Percentiles rank a stretch among this genome's conserved stretches.
Conservation (phyloP, 805 yeast species). For the Cyberlindnera suaveolens region DNA sequence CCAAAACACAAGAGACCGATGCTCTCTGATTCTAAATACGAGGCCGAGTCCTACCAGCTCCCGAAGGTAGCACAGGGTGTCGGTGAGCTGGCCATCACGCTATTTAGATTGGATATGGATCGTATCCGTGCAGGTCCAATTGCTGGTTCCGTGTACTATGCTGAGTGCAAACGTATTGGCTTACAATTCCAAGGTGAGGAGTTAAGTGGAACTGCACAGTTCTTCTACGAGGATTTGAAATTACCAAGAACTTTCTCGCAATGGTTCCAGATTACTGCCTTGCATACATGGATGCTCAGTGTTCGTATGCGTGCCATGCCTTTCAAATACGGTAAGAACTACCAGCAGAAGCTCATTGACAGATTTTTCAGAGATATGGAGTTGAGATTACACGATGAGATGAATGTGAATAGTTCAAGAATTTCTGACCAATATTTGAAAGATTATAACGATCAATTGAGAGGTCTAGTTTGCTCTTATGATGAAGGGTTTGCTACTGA, state of each 20-base stretch:
- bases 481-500: constrained; percentile 87
- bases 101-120: constrained; percentile 83
- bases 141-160: constrained; percentile 84
- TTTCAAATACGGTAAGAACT: constrained; percentile 76
- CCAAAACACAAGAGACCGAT: constrained; percentile 28
- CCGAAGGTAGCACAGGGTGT: constrained; percentile 48
- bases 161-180: constrained; percentile 82
- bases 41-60: constrained; percentile 30
- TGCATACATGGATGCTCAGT: constrained; percentile 90
- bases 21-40: constrained; percentile 33
- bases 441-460: constrained; percentile 83
- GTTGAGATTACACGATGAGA: constrained; percentile 73
- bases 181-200: constrained; percentile 69
- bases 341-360: constrained; percentile 89
- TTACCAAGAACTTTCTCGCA: constrained; percentile 87
- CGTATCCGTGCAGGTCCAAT: constrained; percentile 87
- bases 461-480: constrained; percentile 84
- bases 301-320: constrained; percentile 98
- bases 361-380: constrained; percentile 88
- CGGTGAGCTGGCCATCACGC: constrained; percentile 57
- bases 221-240: constrained; percentile 78
- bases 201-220: constrained; percentile 64
- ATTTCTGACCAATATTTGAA: constrained; percentile 81
- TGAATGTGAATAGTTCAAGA: constrained; percentile 76
- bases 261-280: constrained; percentile 88